Conservation (phyloP, 306 rosid genomes). For the Lathyrus aphaca region DNA sequence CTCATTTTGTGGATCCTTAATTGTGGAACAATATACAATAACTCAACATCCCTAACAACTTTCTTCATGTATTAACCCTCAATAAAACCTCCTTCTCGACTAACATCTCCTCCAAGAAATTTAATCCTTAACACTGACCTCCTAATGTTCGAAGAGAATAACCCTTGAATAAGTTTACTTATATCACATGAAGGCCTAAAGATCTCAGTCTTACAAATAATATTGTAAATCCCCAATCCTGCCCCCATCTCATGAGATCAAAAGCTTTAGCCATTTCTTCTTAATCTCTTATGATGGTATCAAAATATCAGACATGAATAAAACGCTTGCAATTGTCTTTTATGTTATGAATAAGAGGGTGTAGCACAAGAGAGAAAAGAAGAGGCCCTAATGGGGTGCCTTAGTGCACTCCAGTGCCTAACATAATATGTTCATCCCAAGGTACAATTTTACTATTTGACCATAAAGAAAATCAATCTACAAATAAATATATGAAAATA, state of each 20-base stretch:
- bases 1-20: neutral
- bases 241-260: neutral
- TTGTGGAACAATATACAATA: neutral
- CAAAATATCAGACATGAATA: too few relatives aligned
- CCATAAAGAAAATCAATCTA: too few relatives aligned
- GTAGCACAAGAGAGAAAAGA: too few relatives aligned
- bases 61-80: neutral
- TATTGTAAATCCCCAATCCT: neutral
- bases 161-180: neutral
- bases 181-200: neutral
- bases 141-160: neutral
- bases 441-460: too few relatives aligned
- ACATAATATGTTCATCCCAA: too few relatives aligned
- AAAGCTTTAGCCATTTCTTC: neutral
- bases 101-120: neutral
- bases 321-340: too few relatives aligned
- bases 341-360: too few relatives aligned
- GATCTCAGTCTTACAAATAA: neutral
- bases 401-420: too few relatives aligned
- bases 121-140: neutral
- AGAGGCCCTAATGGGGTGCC: too few relatives aligned
- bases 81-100: neutral
- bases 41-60: neutral
- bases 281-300: neutral
- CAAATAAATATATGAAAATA: too few relatives aligned